These are phyloP conservation scores for Postia placenta DNA, from an alignment of 768 basidiomycete genomes.

Conservation along the genomic window DNA sequence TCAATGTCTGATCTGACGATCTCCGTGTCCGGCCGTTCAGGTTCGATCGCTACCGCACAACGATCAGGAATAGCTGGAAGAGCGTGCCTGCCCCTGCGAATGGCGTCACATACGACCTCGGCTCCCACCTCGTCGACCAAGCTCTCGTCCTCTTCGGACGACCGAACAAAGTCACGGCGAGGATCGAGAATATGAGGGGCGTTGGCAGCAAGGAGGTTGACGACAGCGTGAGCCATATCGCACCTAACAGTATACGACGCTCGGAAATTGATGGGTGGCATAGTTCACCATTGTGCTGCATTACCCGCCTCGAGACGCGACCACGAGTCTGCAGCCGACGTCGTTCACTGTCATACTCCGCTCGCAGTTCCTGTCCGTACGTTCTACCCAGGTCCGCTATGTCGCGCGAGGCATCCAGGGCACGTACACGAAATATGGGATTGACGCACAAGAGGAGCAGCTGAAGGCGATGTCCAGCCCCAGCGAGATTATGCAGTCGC, in stretches of 20 bases:
- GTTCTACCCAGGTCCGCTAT: slow-evolving; percentile 63
- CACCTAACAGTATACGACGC: background rate
- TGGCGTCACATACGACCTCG: slow-evolving; percentile 73
- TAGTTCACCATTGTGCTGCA: slow-evolving; percentile 18
- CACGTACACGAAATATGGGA: slow-evolving; percentile 66
- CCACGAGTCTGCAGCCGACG: slow-evolving; percentile 24
- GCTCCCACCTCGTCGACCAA: slow-evolving; percentile 78
- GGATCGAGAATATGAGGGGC: slow-evolving; percentile 62
- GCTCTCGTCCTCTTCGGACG: slow-evolving; percentile 69
- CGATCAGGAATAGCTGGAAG: slow-evolving; percentile 73
- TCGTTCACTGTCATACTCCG: slow-evolving; percentile 65
- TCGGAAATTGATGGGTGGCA: slow-evolving; percentile 3
- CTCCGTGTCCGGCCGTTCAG: slow-evolving; percentile 31
- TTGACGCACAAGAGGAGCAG: slow-evolving; percentile 80
- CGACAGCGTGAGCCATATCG: slow-evolving; percentile 40
- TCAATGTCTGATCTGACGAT: background rate
- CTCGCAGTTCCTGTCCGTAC: slow-evolving; percentile 63
- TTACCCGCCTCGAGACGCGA: slow-evolving; percentile 12
- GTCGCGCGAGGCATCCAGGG: slow-evolving; percentile 66
- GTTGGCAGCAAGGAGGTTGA: slow-evolving; percentile 59
- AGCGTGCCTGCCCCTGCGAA: slow-evolving; percentile 55
- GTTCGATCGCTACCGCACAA: slow-evolving; percentile 68
- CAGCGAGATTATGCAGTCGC: slow-evolving; percentile 34
- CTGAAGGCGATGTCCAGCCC: slow-evolving; percentile 51
- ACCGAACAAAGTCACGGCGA: slow-evolving; percentile 61